Percentiles rank a stretch among this genome's conserved stretches.
Evolutionary conservation across 768 basidiomycete genomes (phyloP).

Genomic region (Mycena galericulata): DNA sequence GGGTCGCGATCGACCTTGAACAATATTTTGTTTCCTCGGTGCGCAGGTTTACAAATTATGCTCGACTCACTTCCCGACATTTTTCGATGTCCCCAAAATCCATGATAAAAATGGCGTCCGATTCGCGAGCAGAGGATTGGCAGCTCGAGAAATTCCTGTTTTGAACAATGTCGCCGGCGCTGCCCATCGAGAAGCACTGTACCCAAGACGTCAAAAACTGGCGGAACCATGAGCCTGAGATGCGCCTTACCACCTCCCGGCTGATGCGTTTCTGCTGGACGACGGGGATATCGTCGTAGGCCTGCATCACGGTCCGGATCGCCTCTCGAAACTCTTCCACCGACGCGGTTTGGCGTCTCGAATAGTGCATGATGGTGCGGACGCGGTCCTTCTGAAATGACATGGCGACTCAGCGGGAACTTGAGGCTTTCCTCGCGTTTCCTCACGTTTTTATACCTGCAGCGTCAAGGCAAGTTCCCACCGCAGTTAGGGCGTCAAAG

Average conservation of each 20-base stretch:
- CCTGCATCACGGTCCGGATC: neutral
- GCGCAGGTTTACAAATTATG: neutral
- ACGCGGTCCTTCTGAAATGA: neutral
- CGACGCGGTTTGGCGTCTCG: neutral
- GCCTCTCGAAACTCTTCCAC: neutral
- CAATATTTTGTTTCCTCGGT: neutral
- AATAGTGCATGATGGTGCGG: neutral
- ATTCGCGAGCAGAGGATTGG: too few relatives aligned
- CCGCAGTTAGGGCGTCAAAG: too few relatives aligned
- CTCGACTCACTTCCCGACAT: neutral
- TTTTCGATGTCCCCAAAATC: neutral
- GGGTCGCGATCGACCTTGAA: neutral
- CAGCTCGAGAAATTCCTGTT: too few relatives aligned
- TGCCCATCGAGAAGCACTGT: too few relatives aligned
- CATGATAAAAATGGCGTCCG: neutral
- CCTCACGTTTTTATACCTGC: too few relatives aligned
- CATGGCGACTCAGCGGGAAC: too few relatives aligned
- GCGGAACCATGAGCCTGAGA: too few relatives aligned
- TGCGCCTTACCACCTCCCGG: too few relatives aligned
- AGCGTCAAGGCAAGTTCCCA: too few relatives aligned
- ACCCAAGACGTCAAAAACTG: too few relatives aligned
- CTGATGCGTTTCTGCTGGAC: neutral
- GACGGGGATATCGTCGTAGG: neutral
- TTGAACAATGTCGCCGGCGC: too few relatives aligned
- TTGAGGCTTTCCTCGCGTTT: too few relatives aligned